A percentile compares a stretch with the other conserved stretches of the same genome.
Conservation (phyloP, 1,139 yeast species). For the Ogataea hybrid region DNA sequence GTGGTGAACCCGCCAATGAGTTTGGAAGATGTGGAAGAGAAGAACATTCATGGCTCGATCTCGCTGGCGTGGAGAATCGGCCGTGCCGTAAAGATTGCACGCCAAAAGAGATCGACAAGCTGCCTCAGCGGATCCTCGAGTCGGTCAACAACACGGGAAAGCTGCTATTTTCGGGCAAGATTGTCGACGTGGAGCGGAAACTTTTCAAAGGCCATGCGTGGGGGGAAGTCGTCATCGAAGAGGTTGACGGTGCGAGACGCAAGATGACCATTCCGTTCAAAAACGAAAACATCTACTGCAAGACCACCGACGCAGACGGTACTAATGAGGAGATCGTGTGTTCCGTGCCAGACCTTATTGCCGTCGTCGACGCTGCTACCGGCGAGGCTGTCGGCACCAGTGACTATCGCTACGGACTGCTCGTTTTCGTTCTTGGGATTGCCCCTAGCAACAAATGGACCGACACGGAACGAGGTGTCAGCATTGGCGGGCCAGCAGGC, state of each 20-base stretch:
- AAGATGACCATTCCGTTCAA: slow-evolving; percentile 42
- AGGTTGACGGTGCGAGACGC: slow-evolving; percentile 19
- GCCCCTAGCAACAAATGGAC: slow-evolving; percentile 43
- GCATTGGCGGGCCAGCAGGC: slow-evolving; percentile 41
- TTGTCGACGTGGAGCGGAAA: slow-evolving; percentile 41
- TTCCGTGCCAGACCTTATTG: slow-evolving; percentile 46
- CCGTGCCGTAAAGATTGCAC: slow-evolving; percentile 40
- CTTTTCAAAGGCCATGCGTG: slow-evolving; percentile 44
- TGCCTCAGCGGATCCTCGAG: slow-evolving; percentile 39
- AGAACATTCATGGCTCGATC: slow-evolving; percentile 36
- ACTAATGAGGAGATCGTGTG: slow-evolving; percentile 33
- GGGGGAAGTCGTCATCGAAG: slow-evolving; percentile 45
- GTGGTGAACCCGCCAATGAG: slow-evolving; percentile 36
- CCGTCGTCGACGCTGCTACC: slow-evolving; percentile 41
- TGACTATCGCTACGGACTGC: slow-evolving; percentile 44
- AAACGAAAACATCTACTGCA: slow-evolving; percentile 43
- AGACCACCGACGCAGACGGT: slow-evolving; percentile 27
- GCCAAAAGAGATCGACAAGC: slow-evolving; percentile 36
- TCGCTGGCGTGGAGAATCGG: slow-evolving; percentile 51
- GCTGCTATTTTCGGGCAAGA: slow-evolving; percentile 42
- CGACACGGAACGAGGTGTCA: slow-evolving; percentile 35
- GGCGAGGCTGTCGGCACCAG: slow-evolving; percentile 51
- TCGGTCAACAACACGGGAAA: slow-evolving; percentile 38
- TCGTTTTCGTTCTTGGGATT: slow-evolving; percentile 41
- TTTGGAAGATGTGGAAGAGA: slow-evolving; percentile 26